Conservation (phyloP, 345 rosid genomes). For the Erysimum cheiranthoides region DNA sequence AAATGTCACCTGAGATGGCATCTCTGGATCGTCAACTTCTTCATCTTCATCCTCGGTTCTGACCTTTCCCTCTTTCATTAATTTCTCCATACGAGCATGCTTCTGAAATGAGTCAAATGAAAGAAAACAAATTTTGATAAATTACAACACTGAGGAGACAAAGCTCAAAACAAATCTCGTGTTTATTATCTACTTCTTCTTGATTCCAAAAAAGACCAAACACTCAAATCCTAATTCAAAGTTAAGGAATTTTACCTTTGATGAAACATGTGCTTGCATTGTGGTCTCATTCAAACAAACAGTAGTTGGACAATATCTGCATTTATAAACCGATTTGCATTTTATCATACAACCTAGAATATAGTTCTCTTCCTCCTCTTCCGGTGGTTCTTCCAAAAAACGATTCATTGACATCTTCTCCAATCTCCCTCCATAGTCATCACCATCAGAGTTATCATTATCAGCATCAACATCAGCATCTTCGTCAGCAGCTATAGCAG, state of each 20-base stretch:
- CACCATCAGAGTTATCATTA: constrained; percentile 50
- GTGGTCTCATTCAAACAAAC: constrained; percentile 76
- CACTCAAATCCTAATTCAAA: constrained; percentile 16
- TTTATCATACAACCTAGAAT: constrained; percentile 65
- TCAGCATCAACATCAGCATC: constrained; percentile 33
- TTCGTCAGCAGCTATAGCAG: constrained; percentile 24
- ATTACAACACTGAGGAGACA: background rate
- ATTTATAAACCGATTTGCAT: constrained; percentile 76
- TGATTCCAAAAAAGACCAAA: background rate
- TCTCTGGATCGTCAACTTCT: constrained; percentile 24
- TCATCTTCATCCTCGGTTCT: constrained; percentile 9
- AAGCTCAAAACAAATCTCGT: constrained; percentile 2
- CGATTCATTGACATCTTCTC: constrained; percentile 31
- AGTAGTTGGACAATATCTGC: constrained; percentile 77
- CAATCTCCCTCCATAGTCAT: constrained; percentile 35
- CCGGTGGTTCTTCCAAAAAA: constrained; percentile 33
- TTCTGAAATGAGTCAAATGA: constrained; percentile 35
- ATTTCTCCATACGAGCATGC: constrained; percentile 30
- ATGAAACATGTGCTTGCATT: constrained; percentile 71
- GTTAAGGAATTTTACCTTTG: constrained; percentile 61
- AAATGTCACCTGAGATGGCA: constrained; percentile 30
- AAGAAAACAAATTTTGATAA: background rate
- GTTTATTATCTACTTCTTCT: background rate
- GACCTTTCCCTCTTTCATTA: constrained; percentile 16
- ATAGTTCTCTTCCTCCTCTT: constrained; percentile 48